These are phyloP conservation scores for Lolium multiflorum DNA, from an alignment of 176 grass and related monocot species.

Conservation along the genomic window DNA sequence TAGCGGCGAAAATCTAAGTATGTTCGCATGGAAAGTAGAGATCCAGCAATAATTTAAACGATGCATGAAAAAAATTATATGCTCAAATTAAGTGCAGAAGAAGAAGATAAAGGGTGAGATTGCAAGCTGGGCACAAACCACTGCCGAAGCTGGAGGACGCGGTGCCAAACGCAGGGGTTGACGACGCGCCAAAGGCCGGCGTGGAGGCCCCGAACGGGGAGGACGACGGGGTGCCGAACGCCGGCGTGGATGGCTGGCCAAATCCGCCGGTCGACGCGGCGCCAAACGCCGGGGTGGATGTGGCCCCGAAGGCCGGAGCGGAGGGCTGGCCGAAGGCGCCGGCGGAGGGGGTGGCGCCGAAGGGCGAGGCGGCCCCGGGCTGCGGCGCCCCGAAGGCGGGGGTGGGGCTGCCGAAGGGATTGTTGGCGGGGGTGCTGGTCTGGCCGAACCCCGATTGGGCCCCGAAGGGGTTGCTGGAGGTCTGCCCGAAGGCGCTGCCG, in stretches of 20 bases:
- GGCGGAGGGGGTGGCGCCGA: constrained; percentile 45
- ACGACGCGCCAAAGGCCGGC: constrained; percentile 49
- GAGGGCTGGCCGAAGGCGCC: constrained; percentile 65
- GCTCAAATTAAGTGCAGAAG: background rate
- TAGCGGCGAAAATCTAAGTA: background rate
- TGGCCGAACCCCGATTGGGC: constrained; percentile 69
- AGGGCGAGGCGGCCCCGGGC: constrained; percentile 40
- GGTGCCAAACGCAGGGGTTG: constrained; percentile 52
- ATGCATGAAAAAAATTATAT: background rate
- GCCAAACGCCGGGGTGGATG: constrained; percentile 25
- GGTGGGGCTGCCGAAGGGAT: constrained; percentile 80
- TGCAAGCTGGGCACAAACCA: constrained; percentile 37
- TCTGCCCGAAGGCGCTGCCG: constrained; percentile 60
- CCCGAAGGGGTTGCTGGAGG: constrained; percentile 66
- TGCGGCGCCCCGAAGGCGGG: constrained; percentile 66
- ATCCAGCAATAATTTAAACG: background rate
- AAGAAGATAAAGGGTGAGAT: background rate
- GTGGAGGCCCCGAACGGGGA: constrained; percentile 50
- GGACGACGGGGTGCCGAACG: constrained; percentile 60
- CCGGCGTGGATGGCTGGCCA: constrained; percentile 27
- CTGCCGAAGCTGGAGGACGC: constrained; percentile 69
- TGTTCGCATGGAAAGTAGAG: background rate
- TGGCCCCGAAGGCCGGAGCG: constrained; percentile 44
- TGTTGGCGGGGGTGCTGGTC: constrained; percentile 49
- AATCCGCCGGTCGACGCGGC: background rate